Percentiles rank a stretch among this genome's conserved stretches.
Evolutionary conservation across 305 asterid genomes (phyloP).

Genomic region (Solanum hybrid): DNA sequence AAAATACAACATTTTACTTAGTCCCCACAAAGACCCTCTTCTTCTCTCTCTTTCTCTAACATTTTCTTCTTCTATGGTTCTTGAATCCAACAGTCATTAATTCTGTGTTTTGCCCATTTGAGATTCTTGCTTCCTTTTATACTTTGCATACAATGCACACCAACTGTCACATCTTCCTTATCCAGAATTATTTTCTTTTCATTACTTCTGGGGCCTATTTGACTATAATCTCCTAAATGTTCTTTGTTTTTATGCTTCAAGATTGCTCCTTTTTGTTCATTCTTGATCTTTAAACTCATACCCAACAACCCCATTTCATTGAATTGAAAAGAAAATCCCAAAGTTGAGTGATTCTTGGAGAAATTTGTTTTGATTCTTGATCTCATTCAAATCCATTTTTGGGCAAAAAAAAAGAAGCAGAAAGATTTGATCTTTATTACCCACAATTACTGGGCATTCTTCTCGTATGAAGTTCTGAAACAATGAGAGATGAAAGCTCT

Average conservation of each 20-base stretch:
- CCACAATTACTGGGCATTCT: neutral
- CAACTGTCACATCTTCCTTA: neutral
- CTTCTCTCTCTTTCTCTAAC: constrained; percentile 15
- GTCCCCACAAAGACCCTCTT: constrained; percentile 1
- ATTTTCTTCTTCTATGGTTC: constrained; percentile 35
- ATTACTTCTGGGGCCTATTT: constrained; percentile 12
- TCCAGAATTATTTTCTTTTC: constrained; percentile 15
- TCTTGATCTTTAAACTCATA: constrained; percentile 6
- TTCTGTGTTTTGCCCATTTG: constrained; percentile 13
- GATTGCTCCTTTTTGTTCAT: constrained; percentile 5
- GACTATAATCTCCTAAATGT: neutral
- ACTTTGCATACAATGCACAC: constrained; percentile 1
- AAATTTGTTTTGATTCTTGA: neutral
- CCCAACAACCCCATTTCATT: neutral
- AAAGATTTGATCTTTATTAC: constrained; percentile 30
- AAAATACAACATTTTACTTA: neutral
- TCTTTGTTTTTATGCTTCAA: neutral
- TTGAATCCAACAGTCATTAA: constrained; percentile 14
- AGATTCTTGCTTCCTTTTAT: constrained; percentile 17
- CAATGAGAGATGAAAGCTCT: constrained; percentile 78
- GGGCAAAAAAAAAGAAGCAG: neutral
- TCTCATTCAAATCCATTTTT: neutral
- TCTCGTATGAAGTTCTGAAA: constrained; percentile 51
- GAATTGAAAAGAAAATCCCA: neutral
- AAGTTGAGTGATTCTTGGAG: neutral